These are phyloP conservation scores for Clarireedia hainanense DNA, from an alignment of 2,329 filamentous ascomycete genomes.

Conservation along the genomic window DNA sequence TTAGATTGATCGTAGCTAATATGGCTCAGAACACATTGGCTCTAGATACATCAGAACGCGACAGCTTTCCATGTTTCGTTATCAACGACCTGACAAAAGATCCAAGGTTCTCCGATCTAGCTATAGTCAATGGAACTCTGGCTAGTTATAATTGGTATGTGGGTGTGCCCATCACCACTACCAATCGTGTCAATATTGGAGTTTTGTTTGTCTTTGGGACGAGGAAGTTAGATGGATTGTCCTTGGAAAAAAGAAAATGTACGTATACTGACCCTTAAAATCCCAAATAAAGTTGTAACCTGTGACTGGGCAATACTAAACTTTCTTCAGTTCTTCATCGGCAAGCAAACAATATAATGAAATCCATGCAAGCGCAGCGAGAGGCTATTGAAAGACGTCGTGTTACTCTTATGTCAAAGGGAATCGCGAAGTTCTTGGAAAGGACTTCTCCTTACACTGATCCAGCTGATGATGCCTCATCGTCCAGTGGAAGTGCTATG, in stretches of 20 bases:
- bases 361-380: constrained; percentile 49
- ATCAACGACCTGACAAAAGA: constrained; percentile 9
- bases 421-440: constrained; percentile 45
- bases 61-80: constrained; percentile 9
- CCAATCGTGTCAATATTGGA: constrained; percentile 36
- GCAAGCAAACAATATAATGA: constrained; percentile 39
- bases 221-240: background rate
- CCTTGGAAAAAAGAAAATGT: constrained; percentile 7
- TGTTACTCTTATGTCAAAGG: constrained; percentile 42
- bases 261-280: constrained; percentile 14
- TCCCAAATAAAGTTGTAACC: constrained; percentile 30
- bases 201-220: constrained; percentile 51
- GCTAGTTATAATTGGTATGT: constrained; percentile 11
- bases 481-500: background rate
- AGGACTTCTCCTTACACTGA: constrained; percentile 21
- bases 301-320: background rate
- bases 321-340: constrained; percentile 42
- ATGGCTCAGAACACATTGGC: constrained; percentile 3
- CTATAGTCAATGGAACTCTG: constrained; percentile 10
- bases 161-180: constrained; percentile 10
- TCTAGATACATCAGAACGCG: background rate
- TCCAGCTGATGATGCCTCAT: background rate
- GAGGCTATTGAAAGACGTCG: constrained; percentile 41
- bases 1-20: background rate
- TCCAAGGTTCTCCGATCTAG: constrained; percentile 8